Evolutionary conservation across 306 rosid genomes (phyloP), one percentile per base, ranked within the genome.

Genomic region (Inga laurina): DNA sequence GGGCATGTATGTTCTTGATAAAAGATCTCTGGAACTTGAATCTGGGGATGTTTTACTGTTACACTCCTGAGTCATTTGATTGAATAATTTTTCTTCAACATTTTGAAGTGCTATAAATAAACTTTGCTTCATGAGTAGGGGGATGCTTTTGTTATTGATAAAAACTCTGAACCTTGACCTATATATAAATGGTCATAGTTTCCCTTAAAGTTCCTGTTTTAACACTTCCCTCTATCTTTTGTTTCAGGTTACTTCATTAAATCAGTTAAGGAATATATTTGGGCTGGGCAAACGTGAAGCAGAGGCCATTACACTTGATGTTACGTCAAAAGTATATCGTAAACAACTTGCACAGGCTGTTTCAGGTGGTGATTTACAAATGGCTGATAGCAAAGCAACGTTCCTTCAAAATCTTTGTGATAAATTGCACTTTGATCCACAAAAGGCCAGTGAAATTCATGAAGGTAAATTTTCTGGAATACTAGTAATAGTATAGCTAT

Each of bases 261-360:
- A 89, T 88, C 98, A 96, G 84, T 82, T 96, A 73, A 90, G 91
- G 82, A 96, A 96, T 87, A 92, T 94, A 89, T 94, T 96, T 90
- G 98, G 98, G 65, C 82, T 96, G 73, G 98, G 98, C 66, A 96
- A 91, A 77, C 97, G 97, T 64, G 98, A 96, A 88, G 90, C 98
- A 81, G 98, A 94, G 84, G 82, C 90, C 80, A 86, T 96, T 83
- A 85, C 87, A 54, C 90, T 90, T 46, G 99, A 94, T 76, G 86
- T 90, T 78, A 92, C 97, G 30, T 88, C 92, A 8, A 94, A 94
- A 90, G 93, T 74, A 41, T 96, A 96, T 81, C 98, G 98, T 34
- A 96, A 88, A 76, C 90, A 87, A 43, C 98, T 96, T 89, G 74
- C 90, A 80, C 90, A 92, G 82, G 86, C 95, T 73, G 94, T 87